Evolutionary conservation across 768 basidiomycete genomes (phyloP).

Genomic region (Dacryopinax spathularia): DNA sequence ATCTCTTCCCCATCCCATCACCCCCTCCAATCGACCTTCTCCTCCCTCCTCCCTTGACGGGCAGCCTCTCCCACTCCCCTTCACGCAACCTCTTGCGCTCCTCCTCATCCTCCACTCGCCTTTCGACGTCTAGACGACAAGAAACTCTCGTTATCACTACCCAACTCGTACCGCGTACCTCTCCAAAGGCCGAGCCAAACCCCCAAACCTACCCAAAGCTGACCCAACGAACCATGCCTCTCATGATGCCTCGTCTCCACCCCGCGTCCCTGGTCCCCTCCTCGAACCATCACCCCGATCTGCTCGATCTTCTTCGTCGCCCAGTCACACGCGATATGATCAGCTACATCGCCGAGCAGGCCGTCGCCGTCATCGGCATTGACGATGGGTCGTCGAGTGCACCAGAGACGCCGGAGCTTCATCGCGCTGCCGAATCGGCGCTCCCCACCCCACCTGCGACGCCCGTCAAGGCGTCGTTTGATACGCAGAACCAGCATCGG

Average conservation of each 20-base stretch:
- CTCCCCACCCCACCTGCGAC: slow-evolving; percentile 58
- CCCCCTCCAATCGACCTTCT: not conserved
- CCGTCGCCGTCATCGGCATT: slow-evolving; percentile 58
- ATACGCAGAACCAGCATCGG: slow-evolving; percentile 21
- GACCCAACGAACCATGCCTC: not conserved
- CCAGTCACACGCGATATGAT: slow-evolving; percentile 78
- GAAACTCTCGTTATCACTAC: slow-evolving; percentile 1
- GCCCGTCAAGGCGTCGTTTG: slow-evolving; percentile 35
- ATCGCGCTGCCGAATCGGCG: slow-evolving; percentile 17
- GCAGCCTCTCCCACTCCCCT: not conserved
- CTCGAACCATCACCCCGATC: slow-evolving; percentile 60
- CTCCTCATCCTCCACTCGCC: not conserved
- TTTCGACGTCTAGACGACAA: slow-evolving; percentile 5
- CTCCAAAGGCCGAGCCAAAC: not conserved
- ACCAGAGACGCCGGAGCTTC: slow-evolving; percentile 26
- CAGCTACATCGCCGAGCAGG: slow-evolving; percentile 64
- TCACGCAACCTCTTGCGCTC: not conserved
- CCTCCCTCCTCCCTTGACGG: slow-evolving; percentile 2
- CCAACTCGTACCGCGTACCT: slow-evolving; percentile 5
- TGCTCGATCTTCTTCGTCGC: slow-evolving; percentile 63
- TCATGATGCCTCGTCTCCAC: slow-evolving; percentile 18
- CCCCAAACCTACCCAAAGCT: not conserved
- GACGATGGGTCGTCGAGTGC: slow-evolving; percentile 30
- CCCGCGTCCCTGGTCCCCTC: slow-evolving; percentile 73
- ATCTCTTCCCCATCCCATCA: no score